Evolutionary conservation across 2,329 filamentous ascomycete species (phyloP), one percentile per base, ranked within the genome.

Genomic region (Pseudogymnoascus sp.): DNA sequence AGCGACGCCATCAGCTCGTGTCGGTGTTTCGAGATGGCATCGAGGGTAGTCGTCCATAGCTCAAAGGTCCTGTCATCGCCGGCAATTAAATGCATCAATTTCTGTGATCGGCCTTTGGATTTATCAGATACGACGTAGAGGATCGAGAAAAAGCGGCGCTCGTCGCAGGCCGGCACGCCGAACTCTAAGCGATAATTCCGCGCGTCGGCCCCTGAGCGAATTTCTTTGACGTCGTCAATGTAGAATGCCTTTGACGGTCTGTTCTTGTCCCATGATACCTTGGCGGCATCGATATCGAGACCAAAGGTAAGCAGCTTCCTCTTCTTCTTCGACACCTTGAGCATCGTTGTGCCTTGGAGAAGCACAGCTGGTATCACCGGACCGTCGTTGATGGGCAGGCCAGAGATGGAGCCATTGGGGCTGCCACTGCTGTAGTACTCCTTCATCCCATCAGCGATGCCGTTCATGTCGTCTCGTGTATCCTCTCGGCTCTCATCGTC

Each of bases 181-280:
- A 89, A 90, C 73, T 97, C 92, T 69, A 93, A 86, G 42, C 91
- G 88, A 72, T 96, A 96, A 72, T 96, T 93, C 63, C 90, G 86
- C 16, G 93, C 91, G 72, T 97, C 91, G 11, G 84, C 83, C 16
- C 91, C 92, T 35, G 87, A 85, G 65, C 92, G 87, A 58, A 97
- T 92, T 71, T 96, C 92, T 70, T 90, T 89, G 70, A 99, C 93
- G 73, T 97, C 92, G 70, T 99, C 94, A 66, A 99, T 90, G 74
- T 96, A 95, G 66, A 99, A 89, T 61, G 85, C 86, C 73, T 97
- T 97, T 23, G 86, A 84, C 0, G 89, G 87, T 36, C 90, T 86
- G 7, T 82, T 84, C 55, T 86, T 83, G 74, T 96, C 90, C 93
- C 93, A 97, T 25, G 83, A 89, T 23, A 99, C 90, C 74, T 92